Evolutionary conservation across 2,329 filamentous ascomycete genomes (phyloP).

Genomic region (Aspergillus ochraceus): DNA sequence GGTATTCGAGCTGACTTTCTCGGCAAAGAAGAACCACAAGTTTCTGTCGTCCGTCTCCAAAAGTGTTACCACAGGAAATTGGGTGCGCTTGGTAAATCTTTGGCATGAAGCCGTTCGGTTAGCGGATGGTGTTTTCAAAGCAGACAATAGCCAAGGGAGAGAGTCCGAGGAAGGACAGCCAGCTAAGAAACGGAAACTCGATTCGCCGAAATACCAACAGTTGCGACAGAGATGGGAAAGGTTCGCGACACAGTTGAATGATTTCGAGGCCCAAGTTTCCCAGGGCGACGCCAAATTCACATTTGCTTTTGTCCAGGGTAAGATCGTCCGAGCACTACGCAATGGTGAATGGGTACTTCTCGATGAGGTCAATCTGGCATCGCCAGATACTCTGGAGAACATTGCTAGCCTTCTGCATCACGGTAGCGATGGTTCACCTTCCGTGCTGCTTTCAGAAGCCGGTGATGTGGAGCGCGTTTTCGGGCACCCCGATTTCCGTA

Average conservation of each 20-base stretch:
- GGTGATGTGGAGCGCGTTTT: slow-evolving; percentile 87
- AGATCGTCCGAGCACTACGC: slow-evolving; percentile 90
- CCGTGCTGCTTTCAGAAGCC: slow-evolving; percentile 86
- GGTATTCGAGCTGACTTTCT: slow-evolving; percentile 85
- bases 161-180: slow-evolving; percentile 55
- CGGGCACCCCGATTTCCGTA: slow-evolving; percentile 88
- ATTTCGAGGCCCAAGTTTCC: slow-evolving; percentile 75
- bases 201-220: slow-evolving; percentile 50
- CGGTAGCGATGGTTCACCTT: slow-evolving; percentile 70
- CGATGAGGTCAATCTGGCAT: slow-evolving; percentile 96
- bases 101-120: slow-evolving; percentile 89
- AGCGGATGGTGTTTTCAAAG: slow-evolving; percentile 69
- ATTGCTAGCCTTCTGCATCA: slow-evolving; percentile 83
- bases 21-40: slow-evolving; percentile 79
- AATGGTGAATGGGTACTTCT: slow-evolving; percentile 97
- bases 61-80: slow-evolving; percentile 77
- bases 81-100: slow-evolving; percentile 79
- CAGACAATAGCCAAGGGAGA: slow-evolving; percentile 43
- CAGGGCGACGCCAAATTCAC: slow-evolving; percentile 76
- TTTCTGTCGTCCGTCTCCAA: slow-evolving; percentile 82
- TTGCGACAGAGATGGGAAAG: slow-evolving; percentile 75
- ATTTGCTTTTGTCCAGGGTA: slow-evolving; percentile 94
- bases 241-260: slow-evolving; percentile 72
- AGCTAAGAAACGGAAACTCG: slow-evolving; percentile 69
- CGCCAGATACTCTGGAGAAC: slow-evolving; percentile 90